Conservation (phyloP, 164 flowering plant genomes). For the Berberis thunbergii region DNA sequence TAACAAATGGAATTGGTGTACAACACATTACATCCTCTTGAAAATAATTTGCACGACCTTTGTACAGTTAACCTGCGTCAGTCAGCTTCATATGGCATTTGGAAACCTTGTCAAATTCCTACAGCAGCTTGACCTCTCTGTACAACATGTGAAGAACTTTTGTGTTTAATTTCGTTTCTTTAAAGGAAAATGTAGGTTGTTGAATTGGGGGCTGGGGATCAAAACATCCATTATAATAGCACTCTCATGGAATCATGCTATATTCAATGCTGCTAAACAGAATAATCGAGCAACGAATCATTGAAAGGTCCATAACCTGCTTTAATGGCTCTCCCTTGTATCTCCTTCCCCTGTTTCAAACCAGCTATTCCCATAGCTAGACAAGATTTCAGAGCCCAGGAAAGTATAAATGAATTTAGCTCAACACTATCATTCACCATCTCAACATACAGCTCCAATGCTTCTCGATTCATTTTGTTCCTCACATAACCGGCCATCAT, state of each 20-base stretch:
- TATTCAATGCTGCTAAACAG: constrained; percentile 4
- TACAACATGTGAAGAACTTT: too few relatives aligned
- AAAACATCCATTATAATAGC: too few relatives aligned
- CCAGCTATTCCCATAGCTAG: constrained; percentile 2
- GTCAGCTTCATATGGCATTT: too few relatives aligned
- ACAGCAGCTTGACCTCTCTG: too few relatives aligned
- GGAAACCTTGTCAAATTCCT: too few relatives aligned
- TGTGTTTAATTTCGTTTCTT: too few relatives aligned
- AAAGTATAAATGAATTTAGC: constrained; percentile 4
- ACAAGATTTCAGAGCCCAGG: constrained; percentile 12
- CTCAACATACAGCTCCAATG: constrained; percentile 11
- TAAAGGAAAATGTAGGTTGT: too few relatives aligned
- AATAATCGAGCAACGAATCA: constrained; percentile 4
- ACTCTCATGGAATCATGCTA: neutral
- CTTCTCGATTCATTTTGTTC: constrained; percentile 12
- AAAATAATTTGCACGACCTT: too few relatives aligned
- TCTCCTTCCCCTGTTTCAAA: constrained; percentile 14
- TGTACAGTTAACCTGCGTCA: too few relatives aligned
- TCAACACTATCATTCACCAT: constrained; percentile 13
- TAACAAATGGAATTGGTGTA: too few relatives aligned
- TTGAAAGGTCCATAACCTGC: constrained; percentile 6
- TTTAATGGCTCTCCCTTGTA: constrained; percentile 12
- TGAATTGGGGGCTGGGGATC: too few relatives aligned
- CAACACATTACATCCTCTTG: too few relatives aligned
- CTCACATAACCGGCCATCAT: constrained; percentile 13